Evolutionary conservation across 2,329 filamentous ascomycete genomes (phyloP), one percentile per base, ranked within the genome.

Genomic region (Bipolaris zeicola): DNA sequence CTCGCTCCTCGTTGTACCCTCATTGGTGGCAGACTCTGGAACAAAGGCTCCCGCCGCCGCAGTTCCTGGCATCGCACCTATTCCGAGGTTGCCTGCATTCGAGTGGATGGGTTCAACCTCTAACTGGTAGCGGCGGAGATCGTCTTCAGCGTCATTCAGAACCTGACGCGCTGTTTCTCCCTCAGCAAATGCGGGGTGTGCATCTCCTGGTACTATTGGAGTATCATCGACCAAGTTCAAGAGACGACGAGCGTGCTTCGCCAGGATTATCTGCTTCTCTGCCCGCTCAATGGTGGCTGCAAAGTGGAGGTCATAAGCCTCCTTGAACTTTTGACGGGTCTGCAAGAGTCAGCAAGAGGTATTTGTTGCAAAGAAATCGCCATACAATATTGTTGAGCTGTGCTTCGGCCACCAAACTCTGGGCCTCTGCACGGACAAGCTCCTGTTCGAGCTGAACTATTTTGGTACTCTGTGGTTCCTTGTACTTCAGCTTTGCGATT

Each of bases 311-410:
- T 93, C 91, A 73, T 94, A 98, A 22, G 95, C 91, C 78, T 97
- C 91, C 80, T 96, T 97, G 79, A 99, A 84, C 80, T 97, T 98
- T 78, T 95, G 90, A 55, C 95, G 90, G 34, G 95, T 98, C 90
- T 95, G 60, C 55, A 20, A 50, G 42, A 13, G 55, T 73, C 55
- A 76, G 67, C 31, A 51, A 18, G 14, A 6, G 24, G 7, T 18
- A 4, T 3, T 22, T 18, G 26, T 18, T 8, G 28, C 20, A n/a
- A 1, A 7, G 14, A 36, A 34, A 31, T 22, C 18, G 28, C 28
- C 55, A 39, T 55, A 96, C 92, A 66, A 96, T 87, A 76, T 99
- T 99, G 72, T 90, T 94, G 76, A 99, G 83, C 78, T 99, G 95
- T 20, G 95, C 95, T 79, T 99, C 95, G 1, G 95, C 95, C 47